Evolutionary conservation across 2,329 filamentous ascomycete genomes (phyloP).

Genomic region (Coleophoma eucalyptorum): DNA sequence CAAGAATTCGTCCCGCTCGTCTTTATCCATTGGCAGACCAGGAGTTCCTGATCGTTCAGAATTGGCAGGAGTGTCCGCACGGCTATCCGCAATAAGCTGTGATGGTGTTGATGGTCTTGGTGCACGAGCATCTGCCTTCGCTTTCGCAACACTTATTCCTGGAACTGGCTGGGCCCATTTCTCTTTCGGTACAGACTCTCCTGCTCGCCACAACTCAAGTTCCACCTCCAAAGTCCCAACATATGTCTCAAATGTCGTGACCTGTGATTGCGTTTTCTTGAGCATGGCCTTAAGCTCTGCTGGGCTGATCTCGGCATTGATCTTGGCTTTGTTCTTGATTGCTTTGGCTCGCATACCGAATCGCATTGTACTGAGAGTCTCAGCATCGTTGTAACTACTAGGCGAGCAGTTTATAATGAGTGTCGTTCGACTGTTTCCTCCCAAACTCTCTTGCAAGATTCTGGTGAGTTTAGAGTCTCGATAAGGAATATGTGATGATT

Average conservation of each 20-base stretch:
- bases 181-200: constrained; percentile 85
- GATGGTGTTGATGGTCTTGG: constrained; percentile 57
- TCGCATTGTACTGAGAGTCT: constrained; percentile 86
- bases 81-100: constrained; percentile 50
- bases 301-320: constrained; percentile 96
- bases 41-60: constrained; percentile 86
- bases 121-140: constrained; percentile 42
- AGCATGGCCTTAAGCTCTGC: constrained; percentile 90
- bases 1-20: constrained; percentile 94
- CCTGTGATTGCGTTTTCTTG: constrained; percentile 86
- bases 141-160: constrained; percentile 44
- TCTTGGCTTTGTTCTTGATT: constrained; percentile 99
- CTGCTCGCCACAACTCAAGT: constrained; percentile 80
- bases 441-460: constrained; percentile 94
- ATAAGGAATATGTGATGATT: constrained; percentile 94
- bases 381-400: constrained; percentile 94
- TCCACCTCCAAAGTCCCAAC: constrained; percentile 81
- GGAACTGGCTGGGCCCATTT: constrained; percentile 72
- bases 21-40: constrained; percentile 85
- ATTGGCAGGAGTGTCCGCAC: constrained; percentile 58
- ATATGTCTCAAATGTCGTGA: constrained; percentile 84
- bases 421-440: constrained; percentile 97
- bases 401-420: constrained; percentile 99
- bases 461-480: constrained; percentile 97
- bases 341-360: constrained; percentile 97